Evolutionary conservation across 768 basidiomycete species (phyloP).

Genomic region (Mycena kentingensis): DNA sequence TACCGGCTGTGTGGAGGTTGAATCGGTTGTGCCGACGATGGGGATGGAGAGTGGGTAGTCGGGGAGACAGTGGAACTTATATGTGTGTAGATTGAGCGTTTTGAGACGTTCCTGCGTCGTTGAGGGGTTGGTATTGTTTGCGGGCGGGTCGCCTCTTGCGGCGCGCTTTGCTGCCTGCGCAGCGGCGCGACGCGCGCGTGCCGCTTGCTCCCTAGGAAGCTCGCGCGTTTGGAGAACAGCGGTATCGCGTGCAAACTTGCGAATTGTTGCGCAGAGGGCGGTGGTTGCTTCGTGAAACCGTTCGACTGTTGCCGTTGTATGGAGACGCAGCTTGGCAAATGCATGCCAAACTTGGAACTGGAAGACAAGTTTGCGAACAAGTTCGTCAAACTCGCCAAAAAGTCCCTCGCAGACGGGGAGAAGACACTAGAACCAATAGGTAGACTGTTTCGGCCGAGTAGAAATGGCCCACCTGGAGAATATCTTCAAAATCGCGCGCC

Average conservation of each 20-base stretch:
- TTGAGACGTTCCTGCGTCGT: background rate
- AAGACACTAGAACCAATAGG: constrained; percentile 20
- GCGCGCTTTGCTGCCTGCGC: constrained; percentile 2
- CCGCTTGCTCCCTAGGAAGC: constrained; percentile 28
- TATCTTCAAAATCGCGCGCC: constrained; percentile 31
- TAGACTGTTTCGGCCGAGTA: background rate
- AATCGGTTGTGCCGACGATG: constrained; percentile 9
- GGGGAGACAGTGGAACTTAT: constrained; percentile 29
- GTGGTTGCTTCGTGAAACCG: constrained; percentile 22
- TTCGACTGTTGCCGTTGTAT: constrained; percentile 28
- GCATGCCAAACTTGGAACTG: constrained; percentile 33
- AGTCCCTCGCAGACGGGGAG: constrained; percentile 34
- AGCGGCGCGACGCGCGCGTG: constrained; percentile 7
- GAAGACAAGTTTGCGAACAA: constrained; percentile 30
- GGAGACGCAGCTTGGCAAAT: constrained; percentile 36
- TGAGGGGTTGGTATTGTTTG: background rate
- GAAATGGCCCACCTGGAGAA: constrained; percentile 25
- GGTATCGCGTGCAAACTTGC: constrained; percentile 25
- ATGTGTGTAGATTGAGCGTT: constrained; percentile 20
- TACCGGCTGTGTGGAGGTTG: constrained; percentile 22
- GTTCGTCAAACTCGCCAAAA: constrained; percentile 16
- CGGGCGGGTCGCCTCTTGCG: background rate
- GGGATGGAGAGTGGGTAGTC: constrained; percentile 25
- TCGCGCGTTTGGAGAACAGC: constrained; percentile 29
- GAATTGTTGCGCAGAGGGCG: constrained; percentile 25